Base-by-base conservation (phyloP, 1,284 basidiomycete genomes). In the Inonotus hispidus region DNA sequence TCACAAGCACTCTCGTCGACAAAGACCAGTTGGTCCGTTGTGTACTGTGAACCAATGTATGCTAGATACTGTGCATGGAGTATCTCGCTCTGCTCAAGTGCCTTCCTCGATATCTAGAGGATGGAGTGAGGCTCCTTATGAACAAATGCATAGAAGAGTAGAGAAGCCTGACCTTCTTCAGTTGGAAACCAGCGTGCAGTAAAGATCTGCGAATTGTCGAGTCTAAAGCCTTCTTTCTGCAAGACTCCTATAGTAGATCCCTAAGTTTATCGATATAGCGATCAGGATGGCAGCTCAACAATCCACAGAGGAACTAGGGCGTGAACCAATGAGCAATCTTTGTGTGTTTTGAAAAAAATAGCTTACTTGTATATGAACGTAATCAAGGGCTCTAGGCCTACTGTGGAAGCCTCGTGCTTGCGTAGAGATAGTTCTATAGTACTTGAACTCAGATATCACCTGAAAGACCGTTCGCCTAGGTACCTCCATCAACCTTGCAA, bases 1-100 rank as follows among this genome's bases (percentile, higher is more conserved):
- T 74, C 70, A 55, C 66, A 68, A 11, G 68, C 59, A 60, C 67
- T 69, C 61, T 75, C 71, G 63, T 75, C 73, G 10, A 71, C 71
- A 63, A 75, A 76, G 6, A 76, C 70, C 5, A 74, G 66, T 35
- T 76, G 73, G 0, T 70, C 57, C 0, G 71, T 56, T 0, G 27
- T 1, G 60, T 74, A 74, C n/a, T 62, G 25, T 0, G 54, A 39
- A 0, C 68, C 65, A 13, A 74, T 71, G 2, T 58, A 11, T 19
- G 58, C 21, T 4, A 63, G 47, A 32, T 66, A 75, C 0, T 66
- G 47, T 0, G 69, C 50, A 0, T 62, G 53, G 16, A 68, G 65
- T 14, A 63, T 13, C 16, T 67, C 70, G n/a, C 67, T 69, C 0
- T 65, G 29, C 50, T 75, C 71, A 8, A 63, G 52, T 1, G 69